phyloP scores from a whole-genome alignment of 257 asterid species.

The Nicotiana noctiflora region DNA sequence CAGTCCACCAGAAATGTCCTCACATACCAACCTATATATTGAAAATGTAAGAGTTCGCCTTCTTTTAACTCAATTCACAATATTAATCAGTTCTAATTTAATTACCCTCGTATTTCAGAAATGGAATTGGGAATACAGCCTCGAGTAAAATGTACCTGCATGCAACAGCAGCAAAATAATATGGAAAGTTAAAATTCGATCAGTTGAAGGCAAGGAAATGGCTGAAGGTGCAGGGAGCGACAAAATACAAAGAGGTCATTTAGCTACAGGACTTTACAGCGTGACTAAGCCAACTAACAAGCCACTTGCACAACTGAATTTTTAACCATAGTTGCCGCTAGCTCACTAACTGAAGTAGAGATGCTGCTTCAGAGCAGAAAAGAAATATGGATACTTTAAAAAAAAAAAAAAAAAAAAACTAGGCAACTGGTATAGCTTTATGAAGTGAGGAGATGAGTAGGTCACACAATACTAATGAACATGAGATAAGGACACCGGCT shows the following conservation, averaged over 20 bases:
- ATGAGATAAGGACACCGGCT: background rate
- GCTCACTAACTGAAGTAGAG: background rate
- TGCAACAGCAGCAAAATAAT: background rate
- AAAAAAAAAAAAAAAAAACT: too few species aligned
- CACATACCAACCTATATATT: constrained; percentile 57
- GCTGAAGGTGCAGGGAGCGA: background rate
- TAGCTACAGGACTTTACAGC: background rate
- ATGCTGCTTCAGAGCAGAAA: background rate
- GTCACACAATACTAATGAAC: background rate
- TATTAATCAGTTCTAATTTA: background rate
- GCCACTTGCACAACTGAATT: background rate
- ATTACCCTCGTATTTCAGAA: constrained; percentile 75
- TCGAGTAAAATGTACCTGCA: constrained; percentile 65
- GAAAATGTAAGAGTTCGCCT: background rate
- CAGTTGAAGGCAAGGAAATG: background rate
- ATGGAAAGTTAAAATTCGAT: background rate
- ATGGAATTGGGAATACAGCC: constrained; percentile 54
- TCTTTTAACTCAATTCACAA: background rate
- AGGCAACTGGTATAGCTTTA: background rate
- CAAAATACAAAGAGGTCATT: background rate
- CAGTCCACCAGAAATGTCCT: constrained; percentile 60
- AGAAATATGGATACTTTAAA: too few species aligned
- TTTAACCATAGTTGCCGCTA: background rate
- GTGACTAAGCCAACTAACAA: background rate
- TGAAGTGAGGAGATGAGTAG: background rate